phyloP scores from a whole-genome alignment of 345 rosid species.

The Reutealis trisperma region DNA sequence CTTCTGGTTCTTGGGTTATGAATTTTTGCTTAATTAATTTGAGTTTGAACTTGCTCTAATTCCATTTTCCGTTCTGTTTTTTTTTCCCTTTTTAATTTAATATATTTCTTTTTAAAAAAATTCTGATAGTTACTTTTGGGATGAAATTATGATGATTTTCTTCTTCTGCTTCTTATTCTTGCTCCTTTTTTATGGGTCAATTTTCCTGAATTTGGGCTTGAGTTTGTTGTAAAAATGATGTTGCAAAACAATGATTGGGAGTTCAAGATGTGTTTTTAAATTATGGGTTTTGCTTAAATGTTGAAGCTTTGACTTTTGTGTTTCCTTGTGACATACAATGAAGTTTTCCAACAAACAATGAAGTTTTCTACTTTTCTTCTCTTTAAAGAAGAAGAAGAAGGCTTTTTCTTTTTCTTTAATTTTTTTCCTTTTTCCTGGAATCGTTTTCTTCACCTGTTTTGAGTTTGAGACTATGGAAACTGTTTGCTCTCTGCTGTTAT shows the following conservation, averaged over 20 bases:
- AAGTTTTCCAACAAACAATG: not conserved
- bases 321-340: not conserved
- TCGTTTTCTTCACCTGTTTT: not conserved
- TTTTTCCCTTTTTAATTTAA: not conserved
- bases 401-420: not conserved
- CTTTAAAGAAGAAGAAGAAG: not conserved
- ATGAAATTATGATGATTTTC: not conserved
- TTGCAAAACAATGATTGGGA: constrained; percentile 1
- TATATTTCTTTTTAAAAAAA: not conserved
- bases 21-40: not conserved
- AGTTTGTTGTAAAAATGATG: not conserved
- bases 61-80: not conserved
- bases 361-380: constrained; percentile 8
- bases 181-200: not conserved
- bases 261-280: constrained; percentile 1
- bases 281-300: not conserved
- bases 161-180: not conserved
- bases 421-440: not conserved
- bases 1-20: not conserved
- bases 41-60: not conserved
- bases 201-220: constrained; percentile 3
- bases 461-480: not conserved
- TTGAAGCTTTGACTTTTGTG: constrained; percentile 15
- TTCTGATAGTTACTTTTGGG: not conserved
- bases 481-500: not conserved